These are phyloP conservation scores for Cercophora newfieldiana DNA, from an alignment of 495 filamentous ascomycete genomes.

Conservation along the genomic window DNA sequence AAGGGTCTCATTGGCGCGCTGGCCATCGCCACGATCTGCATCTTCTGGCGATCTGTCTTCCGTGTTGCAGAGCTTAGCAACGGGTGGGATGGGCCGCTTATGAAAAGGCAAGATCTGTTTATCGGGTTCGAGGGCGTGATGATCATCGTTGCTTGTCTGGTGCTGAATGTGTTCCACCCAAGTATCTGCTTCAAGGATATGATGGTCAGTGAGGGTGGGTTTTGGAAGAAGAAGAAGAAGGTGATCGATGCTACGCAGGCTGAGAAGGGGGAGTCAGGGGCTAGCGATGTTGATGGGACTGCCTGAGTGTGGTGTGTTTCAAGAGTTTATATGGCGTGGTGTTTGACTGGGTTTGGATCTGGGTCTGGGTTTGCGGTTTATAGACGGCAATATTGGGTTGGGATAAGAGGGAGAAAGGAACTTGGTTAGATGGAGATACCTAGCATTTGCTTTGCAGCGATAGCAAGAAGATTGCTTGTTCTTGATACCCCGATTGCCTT, in stretches of 20 bases:
- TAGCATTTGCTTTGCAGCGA: not conserved
- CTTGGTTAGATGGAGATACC: not conserved
- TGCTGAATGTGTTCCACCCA: constrained; percentile 62
- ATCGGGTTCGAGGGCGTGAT: constrained; percentile 73
- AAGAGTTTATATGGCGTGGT: not conserved
- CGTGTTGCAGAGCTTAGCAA: constrained; percentile 63
- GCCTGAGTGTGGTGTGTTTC: not conserved
- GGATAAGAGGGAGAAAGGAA: not conserved
- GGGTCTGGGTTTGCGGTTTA: not conserved
- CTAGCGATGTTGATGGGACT: constrained; percentile 3
- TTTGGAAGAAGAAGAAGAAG: not conserved
- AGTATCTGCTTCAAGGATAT: constrained; percentile 49
- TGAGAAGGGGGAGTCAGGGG: not conserved
- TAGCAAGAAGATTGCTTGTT: too few species aligned
- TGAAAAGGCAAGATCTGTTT: constrained; percentile 60
- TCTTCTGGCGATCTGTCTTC: constrained; percentile 63
- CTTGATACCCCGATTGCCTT: too few species aligned
- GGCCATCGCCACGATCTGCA: constrained; percentile 52
- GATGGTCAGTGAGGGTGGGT: constrained; percentile 26
- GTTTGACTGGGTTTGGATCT: not conserved
- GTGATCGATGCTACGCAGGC: not conserved
- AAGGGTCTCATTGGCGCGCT: constrained; percentile 43
- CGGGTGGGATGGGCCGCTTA: constrained; percentile 62
- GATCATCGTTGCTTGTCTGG: constrained; percentile 59
- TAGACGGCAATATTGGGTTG: not conserved